Percentiles rank a stretch among this genome's conserved stretches.
Evolutionary conservation across 2,329 filamentous ascomycete species (phyloP).

Genomic region (Cordyceps tenuipes): DNA sequence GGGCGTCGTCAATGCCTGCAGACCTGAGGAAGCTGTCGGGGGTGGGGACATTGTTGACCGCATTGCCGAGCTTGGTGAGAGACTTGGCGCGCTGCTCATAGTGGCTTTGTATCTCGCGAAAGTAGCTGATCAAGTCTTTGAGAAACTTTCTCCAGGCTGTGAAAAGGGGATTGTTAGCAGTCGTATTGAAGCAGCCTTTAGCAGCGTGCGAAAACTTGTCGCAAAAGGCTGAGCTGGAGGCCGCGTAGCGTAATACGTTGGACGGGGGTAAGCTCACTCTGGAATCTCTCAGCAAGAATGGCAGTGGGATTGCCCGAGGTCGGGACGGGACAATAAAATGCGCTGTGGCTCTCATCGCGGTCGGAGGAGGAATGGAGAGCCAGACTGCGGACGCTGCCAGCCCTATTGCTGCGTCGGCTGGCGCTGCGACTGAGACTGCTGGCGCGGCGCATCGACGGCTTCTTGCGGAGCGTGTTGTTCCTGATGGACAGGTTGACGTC

Average conservation of each 20-base stretch:
- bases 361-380: constrained; percentile 61
- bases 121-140: constrained; percentile 90
- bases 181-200: not conserved
- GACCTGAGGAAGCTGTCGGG: constrained; percentile 70
- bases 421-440: constrained; percentile 69
- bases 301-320: constrained; percentile 85
- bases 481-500: constrained; percentile 35
- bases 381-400: constrained; percentile 79
- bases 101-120: constrained; percentile 80
- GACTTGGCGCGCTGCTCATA: constrained; percentile 83
- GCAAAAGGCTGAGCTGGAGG: not conserved
- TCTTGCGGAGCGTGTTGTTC: constrained; percentile 80
- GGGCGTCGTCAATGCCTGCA: constrained; percentile 81
- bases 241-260: not conserved
- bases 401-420: constrained; percentile 73
- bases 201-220: not conserved
- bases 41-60: constrained; percentile 69
- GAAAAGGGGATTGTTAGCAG: constrained; percentile 10
- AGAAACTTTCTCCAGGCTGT: constrained; percentile 89
- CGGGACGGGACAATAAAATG: constrained; percentile 83
- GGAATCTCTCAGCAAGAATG: constrained; percentile 76
- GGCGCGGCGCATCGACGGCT: constrained; percentile 64
- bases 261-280: constrained; percentile 49
- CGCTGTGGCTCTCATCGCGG: constrained; percentile 66
- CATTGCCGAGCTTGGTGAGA: constrained; percentile 71